These are phyloP conservation scores for Kwoniella newhampshirensis DNA, from an alignment of 768 basidiomycete genomes.

Conservation along the genomic window DNA sequence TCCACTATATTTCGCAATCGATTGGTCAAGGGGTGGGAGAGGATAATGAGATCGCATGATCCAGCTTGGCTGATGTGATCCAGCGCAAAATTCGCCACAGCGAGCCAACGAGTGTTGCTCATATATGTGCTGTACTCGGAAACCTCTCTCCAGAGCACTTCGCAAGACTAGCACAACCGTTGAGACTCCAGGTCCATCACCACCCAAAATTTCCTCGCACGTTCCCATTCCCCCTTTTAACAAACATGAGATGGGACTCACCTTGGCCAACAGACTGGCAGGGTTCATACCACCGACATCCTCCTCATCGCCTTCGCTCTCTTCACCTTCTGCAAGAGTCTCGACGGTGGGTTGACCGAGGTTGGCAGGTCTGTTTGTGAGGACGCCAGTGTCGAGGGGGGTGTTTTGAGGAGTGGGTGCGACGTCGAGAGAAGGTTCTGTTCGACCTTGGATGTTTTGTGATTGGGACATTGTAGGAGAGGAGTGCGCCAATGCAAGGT, in stretches of 20 bases:
- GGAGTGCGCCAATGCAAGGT: too few species aligned
- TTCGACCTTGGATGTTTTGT: slow-evolving; percentile 45
- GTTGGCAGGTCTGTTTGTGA: slow-evolving; percentile 60
- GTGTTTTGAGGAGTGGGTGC: slow-evolving; percentile 97
- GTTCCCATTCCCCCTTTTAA: neutral
- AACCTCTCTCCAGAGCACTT: too few species aligned
- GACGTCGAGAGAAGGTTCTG: slow-evolving; percentile 38
- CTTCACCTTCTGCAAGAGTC: slow-evolving; percentile 63
- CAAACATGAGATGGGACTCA: slow-evolving; percentile 36
- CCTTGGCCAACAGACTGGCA: slow-evolving; percentile 51
- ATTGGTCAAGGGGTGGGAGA: neutral
- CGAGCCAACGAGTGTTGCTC: too few species aligned
- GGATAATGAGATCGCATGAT: neutral
- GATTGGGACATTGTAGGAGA: slow-evolving; percentile 37
- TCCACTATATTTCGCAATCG: too few species aligned
- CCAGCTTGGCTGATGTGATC: neutral
- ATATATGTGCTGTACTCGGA: too few species aligned
- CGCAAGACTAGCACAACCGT: too few species aligned
- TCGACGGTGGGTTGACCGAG: slow-evolving; percentile 69
- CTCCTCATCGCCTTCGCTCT: slow-evolving; percentile 75
- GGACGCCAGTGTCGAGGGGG: slow-evolving; percentile 76
- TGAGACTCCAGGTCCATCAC: too few species aligned
- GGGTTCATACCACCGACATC: slow-evolving; percentile 57
- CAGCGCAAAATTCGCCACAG: too few species aligned
- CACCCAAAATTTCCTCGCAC: slow-evolving; percentile 3